A percentile compares a stretch with the other conserved stretches of the same genome.
Evolutionary conservation across 2,329 filamentous ascomycete species (phyloP).

Genomic region (Coniochaeta prunicola): DNA sequence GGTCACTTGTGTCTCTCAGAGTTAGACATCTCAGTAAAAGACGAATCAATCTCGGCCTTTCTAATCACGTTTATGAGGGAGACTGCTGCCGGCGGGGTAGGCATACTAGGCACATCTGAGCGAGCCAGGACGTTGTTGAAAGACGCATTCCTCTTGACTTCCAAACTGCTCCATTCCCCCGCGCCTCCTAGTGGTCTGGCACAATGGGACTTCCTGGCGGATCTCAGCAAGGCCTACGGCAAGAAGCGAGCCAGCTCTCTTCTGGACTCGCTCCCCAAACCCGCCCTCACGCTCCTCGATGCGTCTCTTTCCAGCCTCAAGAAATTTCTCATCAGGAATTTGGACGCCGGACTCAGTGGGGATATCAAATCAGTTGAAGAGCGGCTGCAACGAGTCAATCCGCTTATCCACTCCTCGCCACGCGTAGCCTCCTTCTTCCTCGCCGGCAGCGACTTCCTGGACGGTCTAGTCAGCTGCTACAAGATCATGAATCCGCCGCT

Average conservation of each 20-base stretch:
- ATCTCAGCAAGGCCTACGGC: conserved; percentile 60
- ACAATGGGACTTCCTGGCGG: conserved; percentile 60
- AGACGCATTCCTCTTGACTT: conserved; percentile 56
- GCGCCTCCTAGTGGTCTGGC: conserved; percentile 42
- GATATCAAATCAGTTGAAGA: conserved; percentile 48
- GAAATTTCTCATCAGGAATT: conserved; percentile 49
- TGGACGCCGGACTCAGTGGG: conserved; percentile 54
- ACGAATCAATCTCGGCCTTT: conserved; percentile 55
- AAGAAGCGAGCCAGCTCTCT: conserved; percentile 52
- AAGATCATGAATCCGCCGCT: conserved; percentile 55
- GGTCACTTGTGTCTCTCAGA: conserved; percentile 55
- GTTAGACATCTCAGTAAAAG: conserved; percentile 35
- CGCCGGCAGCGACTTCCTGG: conserved; percentile 80
- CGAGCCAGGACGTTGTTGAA: conserved; percentile 46
- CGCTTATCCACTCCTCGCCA: conserved; percentile 55
- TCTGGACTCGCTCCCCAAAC: conserved; percentile 41
- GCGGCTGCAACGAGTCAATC: conserved; percentile 51
- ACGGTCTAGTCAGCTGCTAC: conserved; percentile 63
- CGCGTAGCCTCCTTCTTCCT: conserved; percentile 57
- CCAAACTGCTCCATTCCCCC: conserved; percentile 43
- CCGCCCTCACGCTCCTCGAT: conserved; percentile 42
- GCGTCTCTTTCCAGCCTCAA: conserved; percentile 52
- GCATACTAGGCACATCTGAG: conserved; percentile 24
- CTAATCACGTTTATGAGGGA: conserved; percentile 60
- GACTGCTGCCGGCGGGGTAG: conserved; percentile 29